Evolutionary conservation across 2,329 filamentous ascomycete species (phyloP).

Genomic region (Beauveria scarabaeidicola): DNA sequence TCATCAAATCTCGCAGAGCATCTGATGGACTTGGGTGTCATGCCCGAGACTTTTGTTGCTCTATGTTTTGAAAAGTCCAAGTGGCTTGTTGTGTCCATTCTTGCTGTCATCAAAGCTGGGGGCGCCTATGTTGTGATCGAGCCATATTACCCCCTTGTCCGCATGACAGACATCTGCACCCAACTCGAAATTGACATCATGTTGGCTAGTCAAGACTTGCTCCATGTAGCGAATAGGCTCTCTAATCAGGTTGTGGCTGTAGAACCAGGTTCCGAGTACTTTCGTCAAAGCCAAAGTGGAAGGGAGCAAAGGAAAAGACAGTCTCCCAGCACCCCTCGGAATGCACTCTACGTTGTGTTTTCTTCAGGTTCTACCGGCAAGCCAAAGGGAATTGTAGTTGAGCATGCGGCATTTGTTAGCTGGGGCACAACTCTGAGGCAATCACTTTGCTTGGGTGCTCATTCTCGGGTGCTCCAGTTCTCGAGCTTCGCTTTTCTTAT

Average conservation of each 20-base stretch:
- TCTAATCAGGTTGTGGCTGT: neutral
- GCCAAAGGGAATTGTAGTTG: slow-evolving; percentile 40
- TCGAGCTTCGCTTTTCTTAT: slow-evolving; percentile 9
- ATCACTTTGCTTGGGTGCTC: neutral
- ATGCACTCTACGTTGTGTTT: slow-evolving; percentile 33
- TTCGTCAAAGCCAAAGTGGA: neutral
- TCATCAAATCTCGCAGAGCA: slow-evolving; percentile 13
- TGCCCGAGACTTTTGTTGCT: slow-evolving; percentile 17
- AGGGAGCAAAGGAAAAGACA: neutral
- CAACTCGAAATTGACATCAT: neutral
- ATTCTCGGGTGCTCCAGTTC: slow-evolving; percentile 9
- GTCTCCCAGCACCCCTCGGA: neutral
- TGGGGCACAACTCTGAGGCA: neutral
- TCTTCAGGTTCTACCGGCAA: slow-evolving; percentile 45
- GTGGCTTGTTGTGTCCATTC: slow-evolving; percentile 18
- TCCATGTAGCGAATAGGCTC: neutral
- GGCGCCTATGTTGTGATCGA: slow-evolving; percentile 12
- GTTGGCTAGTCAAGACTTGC: neutral
- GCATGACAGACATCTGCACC: neutral
- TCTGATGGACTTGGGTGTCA: slow-evolving; percentile 17
- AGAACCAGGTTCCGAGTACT: neutral
- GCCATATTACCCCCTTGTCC: neutral
- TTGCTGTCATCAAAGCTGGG: slow-evolving; percentile 19
- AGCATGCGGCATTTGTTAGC: slow-evolving; percentile 13
- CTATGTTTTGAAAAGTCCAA: slow-evolving; percentile 20